Evolutionary conservation across 768 basidiomycete genomes (phyloP), one percentile per base, ranked within the genome.

Genomic region (Naematelia encephala): DNA sequence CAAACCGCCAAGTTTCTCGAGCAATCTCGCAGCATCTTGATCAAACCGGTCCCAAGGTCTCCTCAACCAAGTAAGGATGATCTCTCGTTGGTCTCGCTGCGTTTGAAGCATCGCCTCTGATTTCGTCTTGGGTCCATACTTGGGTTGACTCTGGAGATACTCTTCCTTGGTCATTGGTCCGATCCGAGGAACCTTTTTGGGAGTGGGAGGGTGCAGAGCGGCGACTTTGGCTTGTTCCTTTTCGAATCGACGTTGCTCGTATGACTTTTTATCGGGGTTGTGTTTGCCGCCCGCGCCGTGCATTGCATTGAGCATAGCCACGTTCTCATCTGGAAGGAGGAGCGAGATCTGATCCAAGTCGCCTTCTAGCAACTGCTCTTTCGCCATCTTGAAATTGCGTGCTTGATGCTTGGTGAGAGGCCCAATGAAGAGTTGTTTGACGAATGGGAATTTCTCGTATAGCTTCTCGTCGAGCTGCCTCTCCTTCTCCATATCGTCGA

Each of bases 381-480:
- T 48, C 11, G 68, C n/a, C 27, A 58, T 14, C 49, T 45, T 59
- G 44, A 64, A 64, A 42, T 68, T 61, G 42, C 59, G 55, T 16
- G 64, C 66, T 51, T 70, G 68, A 26, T 68, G 50, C 30, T 70
- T 73, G 13, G 68, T 70, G 57, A 52, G 60, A 5, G 71, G 71
- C 23, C 71, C 71, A 19, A 70, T 67, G 55, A 70, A 70, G 23
- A 73, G 29, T 43, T 68, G 61, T 49, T 63, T 67, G 51, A 73
- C 47, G 48, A 66, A 70, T 5, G 69, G 69, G 54, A 60, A 68
- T 19, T 66, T 52, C 30, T 60, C 57, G 25, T 71, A 64, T 16
- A 68, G 25, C 45, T 66, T 46, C 25, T 51, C 54, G 30, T 73
- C 62, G 27, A 63, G 13, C 44, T 57, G 46, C n/a, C 56, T 62